phyloP scores from a whole-genome alignment of 306 rosid genomes.

The Acacia acuminata region DNA sequence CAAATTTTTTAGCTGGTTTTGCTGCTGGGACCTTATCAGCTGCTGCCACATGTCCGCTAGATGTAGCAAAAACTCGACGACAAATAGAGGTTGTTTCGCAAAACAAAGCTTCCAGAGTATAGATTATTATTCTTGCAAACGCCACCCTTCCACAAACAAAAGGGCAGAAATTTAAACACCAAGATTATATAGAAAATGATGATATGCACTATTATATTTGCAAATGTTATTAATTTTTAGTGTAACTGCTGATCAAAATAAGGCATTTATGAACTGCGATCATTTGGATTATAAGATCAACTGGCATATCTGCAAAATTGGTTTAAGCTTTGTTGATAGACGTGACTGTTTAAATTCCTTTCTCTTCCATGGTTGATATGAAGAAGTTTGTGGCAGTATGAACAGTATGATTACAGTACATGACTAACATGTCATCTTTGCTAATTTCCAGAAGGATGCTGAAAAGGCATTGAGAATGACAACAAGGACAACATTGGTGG shows the following conservation, averaged over 20 bases:
- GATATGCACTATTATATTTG: neutral
- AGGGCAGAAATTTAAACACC: constrained; percentile 15
- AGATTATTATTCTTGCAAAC: constrained; percentile 6
- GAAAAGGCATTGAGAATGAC: constrained; percentile 76
- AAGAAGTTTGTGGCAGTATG: constrained; percentile 1
- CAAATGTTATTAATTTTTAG: neutral
- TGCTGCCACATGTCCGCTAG: constrained; percentile 92
- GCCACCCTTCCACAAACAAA: neutral
- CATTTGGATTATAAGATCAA: neutral
- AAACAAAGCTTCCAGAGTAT: constrained; percentile 24
- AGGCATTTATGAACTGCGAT: too few relatives aligned
- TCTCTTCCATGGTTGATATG: neutral
- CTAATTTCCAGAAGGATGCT: constrained; percentile 57
- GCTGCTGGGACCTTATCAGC: constrained; percentile 90
- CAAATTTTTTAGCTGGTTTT: constrained; percentile 86
- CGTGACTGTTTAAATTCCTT: neutral
- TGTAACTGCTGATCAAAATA: neutral
- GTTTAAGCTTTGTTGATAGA: neutral
- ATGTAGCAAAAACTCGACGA: constrained; percentile 87
- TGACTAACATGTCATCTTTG: constrained; percentile 22
- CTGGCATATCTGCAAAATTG: constrained; percentile 17
- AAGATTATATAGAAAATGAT: neutral
- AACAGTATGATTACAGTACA: constrained; percentile 1
- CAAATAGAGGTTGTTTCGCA: constrained; percentile 81
- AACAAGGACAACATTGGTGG: constrained; percentile 75